These are phyloP conservation scores for Vinca minor DNA, from an alignment of 257 asterid species.

Conservation along the genomic window DNA sequence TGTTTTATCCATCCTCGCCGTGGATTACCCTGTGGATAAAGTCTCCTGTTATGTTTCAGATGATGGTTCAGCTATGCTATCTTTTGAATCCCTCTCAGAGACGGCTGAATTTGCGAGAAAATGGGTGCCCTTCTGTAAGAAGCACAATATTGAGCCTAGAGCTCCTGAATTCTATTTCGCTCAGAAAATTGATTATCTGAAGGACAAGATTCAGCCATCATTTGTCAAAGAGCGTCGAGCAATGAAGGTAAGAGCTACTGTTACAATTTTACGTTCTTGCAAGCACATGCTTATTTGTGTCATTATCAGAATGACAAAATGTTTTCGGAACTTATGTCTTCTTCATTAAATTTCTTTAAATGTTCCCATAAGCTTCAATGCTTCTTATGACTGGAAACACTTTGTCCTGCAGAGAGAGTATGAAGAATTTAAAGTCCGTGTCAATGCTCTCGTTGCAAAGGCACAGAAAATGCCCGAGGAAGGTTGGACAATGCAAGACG, in stretches of 20 bases:
- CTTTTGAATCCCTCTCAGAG: constrained; percentile 88
- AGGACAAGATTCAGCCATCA: constrained; percentile 60
- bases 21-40: constrained; percentile 78
- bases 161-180: constrained; percentile 92
- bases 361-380: background rate
- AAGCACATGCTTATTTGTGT: background rate
- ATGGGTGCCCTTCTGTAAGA: constrained; percentile 96
- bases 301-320: background rate
- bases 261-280: background rate
- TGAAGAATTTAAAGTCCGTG: constrained; percentile 74
- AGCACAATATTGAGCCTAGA: constrained; percentile 67
- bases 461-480: constrained; percentile 88
- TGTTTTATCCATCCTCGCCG: constrained; percentile 80
- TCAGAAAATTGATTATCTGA: constrained; percentile 71
- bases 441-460: constrained; percentile 69
- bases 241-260: constrained; percentile 51
- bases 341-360: background rate
- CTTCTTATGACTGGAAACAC: background rate
- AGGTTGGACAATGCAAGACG: constrained; percentile 95
- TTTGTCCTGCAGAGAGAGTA: constrained; percentile 63
- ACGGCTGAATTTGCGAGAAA: constrained; percentile 78
- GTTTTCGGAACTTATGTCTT: background rate
- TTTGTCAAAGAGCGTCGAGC: constrained; percentile 93
- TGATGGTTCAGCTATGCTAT: constrained; percentile 90
- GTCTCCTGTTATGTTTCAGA: constrained; percentile 88